Evolutionary conservation across 169 alveolate species (phyloP).

Genomic region (Cystoisospora suis): DNA sequence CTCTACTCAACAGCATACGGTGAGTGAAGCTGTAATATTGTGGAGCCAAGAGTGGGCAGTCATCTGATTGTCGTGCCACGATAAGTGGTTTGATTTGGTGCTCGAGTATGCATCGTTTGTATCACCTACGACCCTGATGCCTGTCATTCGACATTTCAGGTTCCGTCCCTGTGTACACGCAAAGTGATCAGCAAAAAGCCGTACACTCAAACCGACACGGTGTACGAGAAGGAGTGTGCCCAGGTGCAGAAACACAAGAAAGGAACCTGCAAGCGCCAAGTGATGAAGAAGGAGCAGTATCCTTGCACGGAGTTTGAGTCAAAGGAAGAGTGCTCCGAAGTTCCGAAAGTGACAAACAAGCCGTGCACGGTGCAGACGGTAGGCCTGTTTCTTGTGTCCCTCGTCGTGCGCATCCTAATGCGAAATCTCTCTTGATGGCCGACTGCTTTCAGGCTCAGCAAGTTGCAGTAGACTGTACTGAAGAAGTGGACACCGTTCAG

Average conservation of each 20-base stretch:
- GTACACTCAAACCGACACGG: neutral
- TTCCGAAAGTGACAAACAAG: constrained; percentile 3
- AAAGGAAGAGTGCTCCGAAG: neutral
- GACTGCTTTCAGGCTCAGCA: constrained; percentile 23
- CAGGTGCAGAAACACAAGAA: constrained; percentile 37
- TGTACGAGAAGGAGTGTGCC: neutral
- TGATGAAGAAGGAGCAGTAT: neutral
- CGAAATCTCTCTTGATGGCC: neutral
- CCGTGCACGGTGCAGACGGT: constrained; percentile 16
- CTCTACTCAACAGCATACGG: constrained; percentile 5
- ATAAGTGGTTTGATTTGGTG: too few relatives aligned
- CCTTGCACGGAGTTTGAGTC: constrained; percentile 16
- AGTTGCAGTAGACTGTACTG: constrained; percentile 30
- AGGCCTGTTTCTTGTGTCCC: neutral
- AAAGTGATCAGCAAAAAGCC: constrained; percentile 36
- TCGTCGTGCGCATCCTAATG: too few relatives aligned
- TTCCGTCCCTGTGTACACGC: constrained; percentile 28
- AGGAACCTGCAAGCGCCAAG: constrained; percentile 41
- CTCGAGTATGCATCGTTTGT: too few relatives aligned
- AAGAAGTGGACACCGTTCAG: constrained; percentile 25
- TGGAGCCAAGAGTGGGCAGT: too few relatives aligned
- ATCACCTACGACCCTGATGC: too few relatives aligned
- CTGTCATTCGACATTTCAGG: too few relatives aligned
- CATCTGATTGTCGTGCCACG: too few relatives aligned
- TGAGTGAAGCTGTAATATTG: neutral